phyloP scores from a whole-genome alignment of 2,329 filamentous ascomycete genomes.

The Beauveria medogensis region DNA sequence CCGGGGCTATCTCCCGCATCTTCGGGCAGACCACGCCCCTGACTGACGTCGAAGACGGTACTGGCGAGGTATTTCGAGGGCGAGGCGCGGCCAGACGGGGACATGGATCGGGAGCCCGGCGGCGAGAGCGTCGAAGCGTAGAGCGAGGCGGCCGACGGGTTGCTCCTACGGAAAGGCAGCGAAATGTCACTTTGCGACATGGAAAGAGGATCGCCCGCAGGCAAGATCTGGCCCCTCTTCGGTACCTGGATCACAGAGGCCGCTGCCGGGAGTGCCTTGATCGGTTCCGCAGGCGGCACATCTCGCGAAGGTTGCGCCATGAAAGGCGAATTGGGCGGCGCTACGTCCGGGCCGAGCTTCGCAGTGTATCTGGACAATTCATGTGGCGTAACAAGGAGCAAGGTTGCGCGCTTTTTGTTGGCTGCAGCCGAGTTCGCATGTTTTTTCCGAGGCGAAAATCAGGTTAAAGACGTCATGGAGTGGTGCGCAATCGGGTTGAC shows the following conservation, averaged over 20 bases:
- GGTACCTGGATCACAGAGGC: conserved; percentile 50
- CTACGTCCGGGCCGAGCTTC: conserved; percentile 13
- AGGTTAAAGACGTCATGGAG: background rate
- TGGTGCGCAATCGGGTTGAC: conserved; percentile 1
- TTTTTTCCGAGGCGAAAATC: conserved; percentile 13
- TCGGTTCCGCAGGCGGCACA: conserved; percentile 55
- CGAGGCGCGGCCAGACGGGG: conserved; percentile 53
- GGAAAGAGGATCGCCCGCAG: conserved; percentile 38
- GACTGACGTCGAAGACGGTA: conserved; percentile 46
- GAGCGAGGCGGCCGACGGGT: conserved; percentile 52
- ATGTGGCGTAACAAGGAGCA: conserved; percentile 14
- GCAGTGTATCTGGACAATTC: conserved; percentile 2
- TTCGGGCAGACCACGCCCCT: conserved; percentile 37
- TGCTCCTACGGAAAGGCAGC: conserved; percentile 45
- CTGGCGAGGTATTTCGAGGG: conserved; percentile 49
- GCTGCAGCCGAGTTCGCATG: conserved; percentile 21
- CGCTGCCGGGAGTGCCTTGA: conserved; percentile 61
- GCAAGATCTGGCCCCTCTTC: conserved; percentile 52
- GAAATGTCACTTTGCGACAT: conserved; percentile 44
- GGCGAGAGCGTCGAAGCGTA: conserved; percentile 61
- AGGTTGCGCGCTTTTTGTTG: conserved; percentile 17
- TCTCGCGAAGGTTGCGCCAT: conserved; percentile 64
- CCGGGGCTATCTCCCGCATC: conserved; percentile 36
- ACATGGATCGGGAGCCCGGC: conserved; percentile 58
- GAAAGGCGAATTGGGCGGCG: conserved; percentile 29